Percentiles rank a stretch among this genome's conserved stretches.
phyloP scores from a whole-genome alignment of 805 yeast species.

The Barnettozyma sucrosica region DNA sequence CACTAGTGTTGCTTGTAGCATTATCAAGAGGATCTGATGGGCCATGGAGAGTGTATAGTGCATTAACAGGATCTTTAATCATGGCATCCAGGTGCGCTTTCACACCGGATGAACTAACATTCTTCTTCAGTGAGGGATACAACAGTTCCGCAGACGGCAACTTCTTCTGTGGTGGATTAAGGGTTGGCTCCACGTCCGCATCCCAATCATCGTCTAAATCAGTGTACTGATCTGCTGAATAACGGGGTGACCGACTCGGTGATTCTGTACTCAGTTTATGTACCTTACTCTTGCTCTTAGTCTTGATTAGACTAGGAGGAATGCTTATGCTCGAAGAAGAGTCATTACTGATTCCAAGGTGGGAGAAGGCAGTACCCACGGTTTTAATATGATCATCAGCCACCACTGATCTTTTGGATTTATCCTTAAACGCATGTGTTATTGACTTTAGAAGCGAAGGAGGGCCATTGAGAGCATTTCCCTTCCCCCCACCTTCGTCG shows the following conservation, averaged over 20 bases:
- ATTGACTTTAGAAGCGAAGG: slow-evolving; percentile 25
- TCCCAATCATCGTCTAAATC: slow-evolving; percentile 94
- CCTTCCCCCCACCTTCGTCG: slow-evolving; percentile 64
- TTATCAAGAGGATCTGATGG: slow-evolving; percentile 34
- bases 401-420: slow-evolving; percentile 24
- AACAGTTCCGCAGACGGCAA: slow-evolving; percentile 18
- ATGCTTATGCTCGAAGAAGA: slow-evolving; percentile 14
- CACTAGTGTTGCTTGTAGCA: slow-evolving; percentile 41
- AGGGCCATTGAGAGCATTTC: slow-evolving; percentile 47
- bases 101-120: slow-evolving; percentile 12
- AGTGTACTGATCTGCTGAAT: slow-evolving; percentile 37
- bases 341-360: slow-evolving; percentile 36
- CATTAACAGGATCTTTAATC: slow-evolving; percentile 27
- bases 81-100: slow-evolving; percentile 20
- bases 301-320: slow-evolving; percentile 11
- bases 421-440: slow-evolving; percentile 25
- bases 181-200: slow-evolving; percentile 52
- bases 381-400: slow-evolving; percentile 33
- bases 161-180: slow-evolving; percentile 26
- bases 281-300: slow-evolving; percentile 6
- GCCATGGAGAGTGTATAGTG: slow-evolving; percentile 37
- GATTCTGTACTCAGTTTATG: slow-evolving; percentile 7
- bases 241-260: slow-evolving; percentile 22
- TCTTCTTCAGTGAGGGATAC: slow-evolving; percentile 24
- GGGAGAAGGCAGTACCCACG: slow-evolving; percentile 53